Percentiles rank a stretch among this genome's conserved stretches.
phyloP scores from a whole-genome alignment of 1,139 yeast species.

The Kodamaea fungicola region DNA sequence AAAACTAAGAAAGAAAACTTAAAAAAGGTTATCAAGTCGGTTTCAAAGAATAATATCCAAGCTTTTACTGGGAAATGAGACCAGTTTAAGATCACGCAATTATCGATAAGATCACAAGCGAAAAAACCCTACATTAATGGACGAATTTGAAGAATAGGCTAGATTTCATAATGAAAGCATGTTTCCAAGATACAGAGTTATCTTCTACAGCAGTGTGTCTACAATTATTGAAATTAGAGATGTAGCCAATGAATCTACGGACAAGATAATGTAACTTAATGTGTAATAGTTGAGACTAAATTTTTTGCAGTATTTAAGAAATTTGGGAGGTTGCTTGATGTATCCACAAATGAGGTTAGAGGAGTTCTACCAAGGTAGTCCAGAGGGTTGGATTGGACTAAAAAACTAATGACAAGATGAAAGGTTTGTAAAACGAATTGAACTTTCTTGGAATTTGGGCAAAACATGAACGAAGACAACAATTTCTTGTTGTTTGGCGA shows the following conservation, averaged over 20 bases:
- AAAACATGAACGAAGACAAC: conserved; percentile 69
- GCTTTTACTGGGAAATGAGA: too few relatives aligned
- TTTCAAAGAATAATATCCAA: too few relatives aligned
- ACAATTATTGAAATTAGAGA: conserved; percentile 60
- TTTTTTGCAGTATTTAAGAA: conserved; percentile 56
- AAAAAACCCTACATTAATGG: too few relatives aligned
- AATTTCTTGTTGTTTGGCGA: conserved; percentile 56
- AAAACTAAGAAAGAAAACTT: too few relatives aligned
- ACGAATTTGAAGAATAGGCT: too few relatives aligned
- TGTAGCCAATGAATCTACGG: conserved; percentile 64
- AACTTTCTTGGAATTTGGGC: conserved; percentile 56
- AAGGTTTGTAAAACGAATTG: conserved; percentile 55
- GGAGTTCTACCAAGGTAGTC: conserved; percentile 56
- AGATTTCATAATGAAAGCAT: too few relatives aligned
- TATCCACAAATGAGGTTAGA: conserved; percentile 47
- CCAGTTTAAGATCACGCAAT: too few relatives aligned
- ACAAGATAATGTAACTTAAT: conserved; percentile 48
- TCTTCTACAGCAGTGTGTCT: conserved; percentile 71
- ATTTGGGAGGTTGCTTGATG: conserved; percentile 32
- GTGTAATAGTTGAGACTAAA: conserved; percentile 73
- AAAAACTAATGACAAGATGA: conserved; percentile 54
- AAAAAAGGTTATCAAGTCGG: too few relatives aligned
- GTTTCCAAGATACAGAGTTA: conserved; percentile 18
- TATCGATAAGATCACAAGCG: too few relatives aligned
- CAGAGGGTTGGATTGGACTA: conserved; percentile 51